Base-by-base conservation (phyloP, 768 basidiomycete genomes). In the Polyporus arcularius region DNA sequence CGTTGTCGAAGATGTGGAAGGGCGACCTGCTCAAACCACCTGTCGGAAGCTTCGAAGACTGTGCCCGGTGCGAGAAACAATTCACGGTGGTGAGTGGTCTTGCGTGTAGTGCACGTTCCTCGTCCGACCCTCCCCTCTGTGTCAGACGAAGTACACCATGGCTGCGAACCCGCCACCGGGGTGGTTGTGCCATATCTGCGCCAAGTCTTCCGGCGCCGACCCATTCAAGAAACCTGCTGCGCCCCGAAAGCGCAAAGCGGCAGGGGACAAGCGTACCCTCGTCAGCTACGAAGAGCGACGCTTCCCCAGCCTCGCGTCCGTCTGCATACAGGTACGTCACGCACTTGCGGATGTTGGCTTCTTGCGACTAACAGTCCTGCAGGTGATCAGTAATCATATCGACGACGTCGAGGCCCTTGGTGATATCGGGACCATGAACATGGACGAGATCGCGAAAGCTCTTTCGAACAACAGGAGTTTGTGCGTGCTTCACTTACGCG, bases 391-490 rank as follows among this genome's bases (percentile, higher is more conserved):
- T 16, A 83, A 85, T 58, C 85, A 93, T 70, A 96, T 98, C 58
- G 83, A 94, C 58, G 92, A 96, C 65, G 88, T 98, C 6, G 92
- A 94, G 63, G 87, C 89, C 0, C 75, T 96, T 15, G 96, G 96
- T 0, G 89, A 96, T 68, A 90, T 98, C 53, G 94, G 95, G 0
- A 67, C 83, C 1, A 72, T 92, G 73, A 98, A 96, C 70, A 79
- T 94, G 78, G 87, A 95, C 60, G 85, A 87, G 43, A 90, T 98
- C 49, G 83, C 90, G 14, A 92, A 88, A 71, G 87, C 92, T 4
- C 77, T 97, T 21, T 87, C 90, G 9, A 90, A 89, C 68, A 92
- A 88, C 68, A 79, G 95, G 41, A 82, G 86, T 60, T 76, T 96
- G 94, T 94, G 71, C 69, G 92, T 84, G 4, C 31, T 39, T 12